A percentile compares a stretch with the other conserved stretches of the same genome.
phyloP scores from a whole-genome alignment of 306 rosid genomes.

The Corylus heterophylla region DNA sequence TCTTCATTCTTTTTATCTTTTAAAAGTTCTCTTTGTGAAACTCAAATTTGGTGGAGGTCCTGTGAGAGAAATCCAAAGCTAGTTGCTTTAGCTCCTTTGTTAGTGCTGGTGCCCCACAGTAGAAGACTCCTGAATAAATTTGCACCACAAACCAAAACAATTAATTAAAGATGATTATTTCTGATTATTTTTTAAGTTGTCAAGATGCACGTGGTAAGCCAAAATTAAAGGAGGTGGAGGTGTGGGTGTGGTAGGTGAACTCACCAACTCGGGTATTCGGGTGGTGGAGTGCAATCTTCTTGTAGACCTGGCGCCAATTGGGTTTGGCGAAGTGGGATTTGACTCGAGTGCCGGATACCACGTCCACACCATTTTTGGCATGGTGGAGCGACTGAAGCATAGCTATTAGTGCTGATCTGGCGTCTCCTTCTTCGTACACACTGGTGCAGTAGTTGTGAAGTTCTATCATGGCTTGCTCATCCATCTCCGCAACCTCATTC shows the following conservation, averaged over 20 bases:
- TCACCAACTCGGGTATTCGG: slow-evolving; percentile 44
- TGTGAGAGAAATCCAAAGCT: slow-evolving; percentile 51
- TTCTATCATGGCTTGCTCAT: slow-evolving; percentile 45
- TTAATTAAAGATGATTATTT: not conserved
- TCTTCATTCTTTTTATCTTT: not conserved
- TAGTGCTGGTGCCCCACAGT: slow-evolving; percentile 55
- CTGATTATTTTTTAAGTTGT: not conserved
- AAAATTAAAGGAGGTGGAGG: too few relatives aligned
- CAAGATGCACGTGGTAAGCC: not conserved
- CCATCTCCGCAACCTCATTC: slow-evolving; percentile 62
- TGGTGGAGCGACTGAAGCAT: slow-evolving; percentile 62
- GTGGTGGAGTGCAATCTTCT: slow-evolving; percentile 51
- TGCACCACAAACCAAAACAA: not conserved
- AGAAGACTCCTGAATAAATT: slow-evolving; percentile 44
- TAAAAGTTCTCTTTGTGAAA: slow-evolving; percentile 59
- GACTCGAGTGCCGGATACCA: slow-evolving; percentile 57
- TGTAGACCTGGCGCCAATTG: slow-evolving; percentile 55
- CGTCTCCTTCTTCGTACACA: slow-evolving; percentile 66
- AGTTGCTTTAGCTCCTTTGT: slow-evolving; percentile 43
- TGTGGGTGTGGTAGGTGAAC: not conserved
- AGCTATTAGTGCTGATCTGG: slow-evolving; percentile 57
- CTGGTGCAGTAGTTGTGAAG: slow-evolving; percentile 65
- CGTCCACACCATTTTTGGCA: slow-evolving; percentile 60
- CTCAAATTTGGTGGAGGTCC: slow-evolving; percentile 53
- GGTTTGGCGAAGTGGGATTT: slow-evolving; percentile 66